These are phyloP conservation scores for Solanum clarkiae DNA, from an alignment of 257 asterid genomes.

Conservation along the genomic window DNA sequence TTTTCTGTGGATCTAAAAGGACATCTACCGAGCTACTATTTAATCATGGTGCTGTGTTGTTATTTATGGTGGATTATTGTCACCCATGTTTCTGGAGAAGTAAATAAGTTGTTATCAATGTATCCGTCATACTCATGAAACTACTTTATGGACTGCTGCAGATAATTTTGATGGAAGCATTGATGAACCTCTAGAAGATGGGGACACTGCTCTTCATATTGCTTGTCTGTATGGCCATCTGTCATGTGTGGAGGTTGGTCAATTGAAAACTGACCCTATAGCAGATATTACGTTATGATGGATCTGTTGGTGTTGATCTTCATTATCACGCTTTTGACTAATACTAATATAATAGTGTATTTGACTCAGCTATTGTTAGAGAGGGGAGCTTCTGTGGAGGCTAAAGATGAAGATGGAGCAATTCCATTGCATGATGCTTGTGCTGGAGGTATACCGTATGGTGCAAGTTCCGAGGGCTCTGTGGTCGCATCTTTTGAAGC, in stretches of 20 bases:
- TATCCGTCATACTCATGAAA: slow-evolving; percentile 1
- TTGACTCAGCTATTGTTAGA: slow-evolving; percentile 53
- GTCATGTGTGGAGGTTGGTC: slow-evolving; percentile 61
- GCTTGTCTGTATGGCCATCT: slow-evolving; percentile 79
- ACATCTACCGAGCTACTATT: not conserved
- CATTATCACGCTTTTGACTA: not conserved
- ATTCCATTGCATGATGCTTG: slow-evolving; percentile 85
- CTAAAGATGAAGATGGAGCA: slow-evolving; percentile 70
- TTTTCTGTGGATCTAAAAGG: not conserved
- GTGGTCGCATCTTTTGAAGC: not conserved
- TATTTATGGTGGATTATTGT: not conserved
- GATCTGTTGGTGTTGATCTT: not conserved
- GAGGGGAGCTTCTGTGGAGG: slow-evolving; percentile 61
- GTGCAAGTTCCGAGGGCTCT: not conserved
- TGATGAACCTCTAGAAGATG: slow-evolving; percentile 80
- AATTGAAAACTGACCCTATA: not conserved
- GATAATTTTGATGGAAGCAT: slow-evolving; percentile 49
- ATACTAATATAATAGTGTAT: not conserved
- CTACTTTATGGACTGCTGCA: slow-evolving; percentile 14
- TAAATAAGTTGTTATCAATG: not conserved
- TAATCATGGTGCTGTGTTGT: not conserved
- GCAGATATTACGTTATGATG: not conserved
- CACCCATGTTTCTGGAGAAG: not conserved
- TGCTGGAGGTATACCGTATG: slow-evolving; percentile 54
- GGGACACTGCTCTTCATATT: slow-evolving; percentile 88